These are phyloP conservation scores for Persicaria maculosa DNA, from an alignment of 148 eudicot genomes.

Conservation along the genomic window DNA sequence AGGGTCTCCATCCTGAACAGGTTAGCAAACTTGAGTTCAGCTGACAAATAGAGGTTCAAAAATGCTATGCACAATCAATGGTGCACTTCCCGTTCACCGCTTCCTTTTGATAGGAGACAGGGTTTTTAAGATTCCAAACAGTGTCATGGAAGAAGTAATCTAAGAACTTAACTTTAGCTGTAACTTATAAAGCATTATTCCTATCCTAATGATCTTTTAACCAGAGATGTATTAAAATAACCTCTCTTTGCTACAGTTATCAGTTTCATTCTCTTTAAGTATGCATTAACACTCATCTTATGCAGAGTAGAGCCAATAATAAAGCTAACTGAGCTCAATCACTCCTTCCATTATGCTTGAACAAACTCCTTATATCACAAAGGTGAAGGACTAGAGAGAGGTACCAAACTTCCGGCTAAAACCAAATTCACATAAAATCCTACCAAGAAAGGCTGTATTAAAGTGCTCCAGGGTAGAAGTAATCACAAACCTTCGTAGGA, in stretches of 20 bases:
- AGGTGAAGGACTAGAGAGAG: not conserved
- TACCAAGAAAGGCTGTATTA: not conserved
- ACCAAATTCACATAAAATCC: not conserved
- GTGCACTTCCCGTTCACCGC: not conserved
- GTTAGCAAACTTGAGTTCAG: slow-evolving; percentile 13
- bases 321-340: not conserved
- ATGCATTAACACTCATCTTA: not conserved
- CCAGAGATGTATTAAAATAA: not conserved
- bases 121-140: not conserved
- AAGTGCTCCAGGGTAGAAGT: not conserved
- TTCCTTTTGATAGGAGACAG: not conserved
- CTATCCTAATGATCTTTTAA: not conserved
- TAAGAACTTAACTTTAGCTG: not conserved
- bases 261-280: not conserved
- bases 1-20: slow-evolving; percentile 60
- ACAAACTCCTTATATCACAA: not conserved
- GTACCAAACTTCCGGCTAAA: not conserved
- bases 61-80: not conserved
- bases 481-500: slow-evolving; percentile 56
- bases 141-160: not conserved
- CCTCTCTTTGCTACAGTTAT: not conserved
- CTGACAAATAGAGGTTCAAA: not conserved
- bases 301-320: not conserved
- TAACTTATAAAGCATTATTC: not conserved
- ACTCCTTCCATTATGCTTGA: not conserved